Conservation (phyloP, 2,329 filamentous ascomycete genomes). For the Fusarium tjaetaba region DNA sequence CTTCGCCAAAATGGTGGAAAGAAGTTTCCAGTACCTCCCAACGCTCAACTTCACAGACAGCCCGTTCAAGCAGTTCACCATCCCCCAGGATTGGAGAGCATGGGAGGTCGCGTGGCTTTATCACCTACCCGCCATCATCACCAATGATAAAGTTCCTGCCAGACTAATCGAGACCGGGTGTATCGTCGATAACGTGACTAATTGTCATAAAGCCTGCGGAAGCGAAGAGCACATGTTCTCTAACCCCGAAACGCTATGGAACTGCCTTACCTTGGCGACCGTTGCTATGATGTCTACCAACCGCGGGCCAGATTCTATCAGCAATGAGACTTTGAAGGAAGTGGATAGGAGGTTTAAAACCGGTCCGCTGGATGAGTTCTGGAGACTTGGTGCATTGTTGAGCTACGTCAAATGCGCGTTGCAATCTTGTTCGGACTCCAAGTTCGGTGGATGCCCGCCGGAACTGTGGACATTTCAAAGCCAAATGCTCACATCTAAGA, state of each 20-base stretch:
- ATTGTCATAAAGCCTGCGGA: not conserved
- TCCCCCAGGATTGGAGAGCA: not conserved
- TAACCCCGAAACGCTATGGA: slow-evolving; percentile 11
- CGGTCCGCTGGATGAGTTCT: accelerated
- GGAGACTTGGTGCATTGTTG: accelerated
- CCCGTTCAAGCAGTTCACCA: not conserved
- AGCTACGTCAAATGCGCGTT: not conserved
- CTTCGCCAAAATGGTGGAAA: not conserved
- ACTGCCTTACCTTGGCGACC: slow-evolving; percentile 7
- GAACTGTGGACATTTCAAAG: not conserved
- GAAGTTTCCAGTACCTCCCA: not conserved
- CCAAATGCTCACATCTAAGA: accelerated
- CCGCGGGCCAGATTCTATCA: not conserved
- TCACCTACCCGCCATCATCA: not conserved
- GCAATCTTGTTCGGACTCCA: not conserved
- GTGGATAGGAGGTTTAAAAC: not conserved
- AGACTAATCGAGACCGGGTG: not conserved
- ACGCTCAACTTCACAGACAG: not conserved
- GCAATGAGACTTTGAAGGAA: accelerated
- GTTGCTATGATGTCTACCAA: not conserved
- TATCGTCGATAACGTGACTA: accelerated
- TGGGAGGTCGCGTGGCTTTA: slow-evolving; percentile 2
- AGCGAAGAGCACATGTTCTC: not conserved
- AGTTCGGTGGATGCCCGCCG: not conserved
- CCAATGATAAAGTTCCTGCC: not conserved